phyloP scores from a whole-genome alignment of 257 asterid species.

The Cinchona pubescens region DNA sequence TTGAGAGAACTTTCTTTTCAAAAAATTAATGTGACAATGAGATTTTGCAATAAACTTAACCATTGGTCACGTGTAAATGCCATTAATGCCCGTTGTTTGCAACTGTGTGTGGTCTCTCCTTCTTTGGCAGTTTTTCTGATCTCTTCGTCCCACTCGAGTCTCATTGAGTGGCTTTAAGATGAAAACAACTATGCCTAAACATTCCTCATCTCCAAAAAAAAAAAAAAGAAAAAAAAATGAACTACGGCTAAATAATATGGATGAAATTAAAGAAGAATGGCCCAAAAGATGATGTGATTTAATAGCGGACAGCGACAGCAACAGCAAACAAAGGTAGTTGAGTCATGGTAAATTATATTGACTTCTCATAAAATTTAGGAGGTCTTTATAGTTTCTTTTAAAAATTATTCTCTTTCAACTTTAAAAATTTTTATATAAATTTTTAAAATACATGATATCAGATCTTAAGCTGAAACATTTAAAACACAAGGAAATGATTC shows the following conservation, averaged over 20 bases:
- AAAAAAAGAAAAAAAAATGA: too few relatives aligned
- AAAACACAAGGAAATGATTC: too few relatives aligned
- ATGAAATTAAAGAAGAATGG: background rate
- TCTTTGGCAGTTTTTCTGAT: background rate
- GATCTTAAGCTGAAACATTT: too few relatives aligned
- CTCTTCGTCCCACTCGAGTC: background rate
- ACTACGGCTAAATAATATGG: background rate
- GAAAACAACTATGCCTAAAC: background rate
- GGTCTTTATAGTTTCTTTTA: too few relatives aligned
- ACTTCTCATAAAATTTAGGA: background rate
- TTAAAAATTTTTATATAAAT: too few relatives aligned
- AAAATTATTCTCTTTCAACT: too few relatives aligned
- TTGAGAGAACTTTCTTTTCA: background rate
- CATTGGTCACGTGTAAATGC: background rate
- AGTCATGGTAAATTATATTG: background rate
- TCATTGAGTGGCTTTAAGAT: background rate
- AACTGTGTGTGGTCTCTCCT: background rate
- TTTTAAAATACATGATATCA: too few relatives aligned
- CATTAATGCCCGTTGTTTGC: background rate
- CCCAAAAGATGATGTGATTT: background rate
- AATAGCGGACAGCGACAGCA: background rate
- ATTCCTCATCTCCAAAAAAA: too few relatives aligned
- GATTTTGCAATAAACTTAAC: background rate
- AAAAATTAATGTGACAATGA: background rate
- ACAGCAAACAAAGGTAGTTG: background rate